Evolutionary conservation across 2,329 filamentous ascomycete genomes (phyloP).

Genomic region (Chaetomium sp.): DNA sequence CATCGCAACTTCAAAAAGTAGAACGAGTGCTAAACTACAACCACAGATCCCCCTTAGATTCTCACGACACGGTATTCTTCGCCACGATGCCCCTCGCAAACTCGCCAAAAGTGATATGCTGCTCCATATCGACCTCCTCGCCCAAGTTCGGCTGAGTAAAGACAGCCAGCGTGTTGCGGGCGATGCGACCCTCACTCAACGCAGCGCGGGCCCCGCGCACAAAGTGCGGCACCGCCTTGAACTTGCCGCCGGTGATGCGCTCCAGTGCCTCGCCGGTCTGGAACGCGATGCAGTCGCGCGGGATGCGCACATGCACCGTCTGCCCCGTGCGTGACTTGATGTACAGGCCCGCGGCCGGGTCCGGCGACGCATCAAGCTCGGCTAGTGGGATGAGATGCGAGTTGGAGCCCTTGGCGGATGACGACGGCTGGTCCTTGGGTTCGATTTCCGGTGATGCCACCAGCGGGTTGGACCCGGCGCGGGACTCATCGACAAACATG

Average conservation of each 20-base stretch:
- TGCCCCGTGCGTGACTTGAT: conserved; percentile 79
- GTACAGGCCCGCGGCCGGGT: conserved; percentile 83
- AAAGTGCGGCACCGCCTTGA: conserved; percentile 94
- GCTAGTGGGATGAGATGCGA: conserved; percentile 46
- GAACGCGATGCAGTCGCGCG: conserved; percentile 85
- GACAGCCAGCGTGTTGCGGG: conserved; percentile 84
- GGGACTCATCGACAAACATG: conserved; percentile 84
- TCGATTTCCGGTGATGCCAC: conserved; percentile 29
- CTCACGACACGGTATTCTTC: conserved; percentile 48
- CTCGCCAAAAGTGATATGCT: conserved; percentile 64
- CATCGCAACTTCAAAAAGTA: no score
- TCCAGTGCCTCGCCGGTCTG: conserved; percentile 92
- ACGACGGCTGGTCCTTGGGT: conserved; percentile 15
- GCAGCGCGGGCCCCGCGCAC: conserved; percentile 67
- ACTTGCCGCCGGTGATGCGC: conserved; percentile 81
- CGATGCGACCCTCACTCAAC: conserved; percentile 48
- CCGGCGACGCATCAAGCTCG: conserved; percentile 71
- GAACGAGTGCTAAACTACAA: neutral
- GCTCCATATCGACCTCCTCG: conserved; percentile 65
- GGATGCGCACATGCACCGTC: conserved; percentile 87
- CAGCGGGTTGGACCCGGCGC: conserved; percentile 23
- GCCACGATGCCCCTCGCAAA: conserved; percentile 60
- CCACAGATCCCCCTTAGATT: neutral
- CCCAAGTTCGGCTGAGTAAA: conserved; percentile 95
- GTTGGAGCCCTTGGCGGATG: conserved; percentile 20